These are phyloP conservation scores for Fusarium citri DNA, from an alignment of 2,329 filamentous ascomycete species.

Conservation along the genomic window DNA sequence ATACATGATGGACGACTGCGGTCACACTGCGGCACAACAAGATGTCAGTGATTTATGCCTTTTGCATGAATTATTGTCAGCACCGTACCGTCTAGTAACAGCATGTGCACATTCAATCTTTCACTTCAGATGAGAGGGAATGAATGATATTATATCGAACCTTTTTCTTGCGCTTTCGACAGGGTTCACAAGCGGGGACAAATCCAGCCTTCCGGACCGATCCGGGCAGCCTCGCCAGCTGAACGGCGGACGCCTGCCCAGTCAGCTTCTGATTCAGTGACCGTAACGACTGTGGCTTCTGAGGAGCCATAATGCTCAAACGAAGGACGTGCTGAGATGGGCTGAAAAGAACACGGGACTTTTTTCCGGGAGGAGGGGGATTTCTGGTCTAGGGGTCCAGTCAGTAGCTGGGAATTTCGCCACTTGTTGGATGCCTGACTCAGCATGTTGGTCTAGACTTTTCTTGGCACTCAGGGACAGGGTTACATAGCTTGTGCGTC, in stretches of 20 bases:
- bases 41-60: background rate
- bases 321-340: background rate
- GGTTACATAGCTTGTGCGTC: too few relatives aligned
- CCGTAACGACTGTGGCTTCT: background rate
- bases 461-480: too few relatives aligned
- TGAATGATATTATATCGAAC: background rate
- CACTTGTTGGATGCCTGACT: too few relatives aligned
- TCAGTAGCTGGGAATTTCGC: too few relatives aligned
- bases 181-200: constrained; percentile 4
- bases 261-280: background rate
- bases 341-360: background rate
- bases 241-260: background rate
- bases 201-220: background rate
- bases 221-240: background rate
- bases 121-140: background rate
- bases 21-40: background rate
- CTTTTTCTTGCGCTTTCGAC: constrained; percentile 10
- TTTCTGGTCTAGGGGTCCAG: background rate
- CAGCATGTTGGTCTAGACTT: too few relatives aligned
- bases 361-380: background rate
- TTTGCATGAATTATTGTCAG: background rate
- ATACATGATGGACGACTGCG: background rate
- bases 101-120: background rate
- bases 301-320: background rate
- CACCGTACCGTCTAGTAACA: background rate